Conservation (phyloP, 2,329 filamentous ascomycete genomes). For the Exophiala calicioides region DNA sequence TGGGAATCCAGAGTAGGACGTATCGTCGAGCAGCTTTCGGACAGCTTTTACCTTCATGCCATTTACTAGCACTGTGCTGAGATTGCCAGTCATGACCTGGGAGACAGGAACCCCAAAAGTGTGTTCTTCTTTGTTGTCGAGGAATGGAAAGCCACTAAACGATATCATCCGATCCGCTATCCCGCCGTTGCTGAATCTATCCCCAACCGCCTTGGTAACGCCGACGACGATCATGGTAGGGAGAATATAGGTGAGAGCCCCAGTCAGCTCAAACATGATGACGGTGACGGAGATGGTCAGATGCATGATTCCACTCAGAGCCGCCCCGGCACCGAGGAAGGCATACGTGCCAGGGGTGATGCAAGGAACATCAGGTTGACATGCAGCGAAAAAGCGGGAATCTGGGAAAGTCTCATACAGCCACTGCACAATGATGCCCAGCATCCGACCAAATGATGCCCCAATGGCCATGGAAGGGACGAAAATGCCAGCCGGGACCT, state of each 20-base stretch:
- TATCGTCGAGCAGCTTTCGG: conserved; percentile 73
- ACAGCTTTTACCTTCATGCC: conserved; percentile 76
- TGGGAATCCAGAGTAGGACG: conserved; percentile 88
- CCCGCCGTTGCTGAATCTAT: conserved; percentile 89
- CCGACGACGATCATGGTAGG: conserved; percentile 99
- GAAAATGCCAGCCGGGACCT: conserved; percentile 96
- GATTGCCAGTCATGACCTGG: conserved; percentile 80
- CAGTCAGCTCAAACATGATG: conserved; percentile 98
- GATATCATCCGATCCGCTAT: conserved; percentile 99
- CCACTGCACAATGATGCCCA: conserved; percentile 92
- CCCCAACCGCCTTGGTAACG: conserved; percentile 89
- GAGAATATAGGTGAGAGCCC: conserved; percentile 93
- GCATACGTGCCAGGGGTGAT: conserved; percentile 98
- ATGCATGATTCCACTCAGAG: conserved; percentile 96
- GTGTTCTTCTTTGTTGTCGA: conserved; percentile 97
- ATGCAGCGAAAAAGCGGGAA: conserved; percentile 83
- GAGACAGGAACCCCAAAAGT: conserved; percentile 94
- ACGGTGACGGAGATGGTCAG: conserved; percentile 95
- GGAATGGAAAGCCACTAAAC: conserved; percentile 95
- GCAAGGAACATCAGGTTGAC: conserved; percentile 86
- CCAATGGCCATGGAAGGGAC: conserved; percentile 98
- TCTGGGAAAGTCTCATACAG: conserved; percentile 80
- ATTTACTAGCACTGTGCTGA: conserved; percentile 66
- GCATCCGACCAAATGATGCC: conserved; percentile 85
- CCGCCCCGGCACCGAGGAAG: conserved; percentile 87